These are phyloP conservation scores for Lodderomyces metapsilosis DNA, from an alignment of 1,139 yeast genomes.

Conservation along the genomic window DNA sequence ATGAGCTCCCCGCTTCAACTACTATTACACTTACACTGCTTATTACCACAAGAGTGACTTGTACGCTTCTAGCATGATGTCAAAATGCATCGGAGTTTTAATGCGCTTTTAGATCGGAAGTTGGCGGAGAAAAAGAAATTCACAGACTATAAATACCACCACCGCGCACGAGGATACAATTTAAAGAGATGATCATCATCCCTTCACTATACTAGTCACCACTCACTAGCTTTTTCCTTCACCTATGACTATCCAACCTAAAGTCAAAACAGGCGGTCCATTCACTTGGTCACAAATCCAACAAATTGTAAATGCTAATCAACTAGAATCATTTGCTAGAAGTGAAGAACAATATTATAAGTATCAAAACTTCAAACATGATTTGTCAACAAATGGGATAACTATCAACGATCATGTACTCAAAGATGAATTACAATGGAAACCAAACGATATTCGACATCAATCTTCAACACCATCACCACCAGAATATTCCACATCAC, in stretches of 20 bases:
- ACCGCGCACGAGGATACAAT: too few relatives aligned
- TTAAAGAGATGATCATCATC: neutral
- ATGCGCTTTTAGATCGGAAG: neutral
- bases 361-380: constrained; percentile 31
- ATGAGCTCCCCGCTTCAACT: too few relatives aligned
- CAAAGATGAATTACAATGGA: constrained; percentile 38
- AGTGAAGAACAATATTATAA: constrained; percentile 34
- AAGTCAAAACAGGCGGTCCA: constrained; percentile 21
- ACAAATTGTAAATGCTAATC: constrained; percentile 30
- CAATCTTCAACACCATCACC: constrained; percentile 16
- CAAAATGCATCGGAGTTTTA: neutral
- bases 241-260: constrained; percentile 1
- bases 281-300: constrained; percentile 37
- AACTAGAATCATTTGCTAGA: constrained; percentile 42
- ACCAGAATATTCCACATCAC: constrained; percentile 14
- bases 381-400: constrained; percentile 23
- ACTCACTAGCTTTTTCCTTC: neutral
- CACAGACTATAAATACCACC: neutral
- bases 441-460: constrained; percentile 21
- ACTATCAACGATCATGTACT: constrained; percentile 39
- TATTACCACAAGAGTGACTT: too few relatives aligned
- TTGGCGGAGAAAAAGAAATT: neutral
- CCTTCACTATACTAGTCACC: neutral
- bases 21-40: too few relatives aligned
- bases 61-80: too few relatives aligned